Conservation (phyloP, 148 eudicot genomes). For the Rhododendron ferrugineum region DNA sequence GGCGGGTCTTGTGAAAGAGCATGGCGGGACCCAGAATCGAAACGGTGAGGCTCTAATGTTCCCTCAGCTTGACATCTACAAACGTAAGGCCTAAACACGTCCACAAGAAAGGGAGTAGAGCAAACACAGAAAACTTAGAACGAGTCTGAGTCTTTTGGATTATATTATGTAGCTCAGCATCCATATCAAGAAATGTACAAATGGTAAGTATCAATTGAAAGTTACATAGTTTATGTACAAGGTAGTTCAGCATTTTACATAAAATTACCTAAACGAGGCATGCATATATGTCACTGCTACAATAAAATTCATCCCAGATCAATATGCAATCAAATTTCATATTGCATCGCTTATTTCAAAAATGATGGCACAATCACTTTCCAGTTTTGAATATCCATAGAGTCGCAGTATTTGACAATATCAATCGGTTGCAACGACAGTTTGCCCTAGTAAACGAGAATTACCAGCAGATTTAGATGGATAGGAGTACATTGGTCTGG, state of each 20-base stretch:
- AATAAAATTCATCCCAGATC: background rate
- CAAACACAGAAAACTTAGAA: background rate
- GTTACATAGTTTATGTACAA: background rate
- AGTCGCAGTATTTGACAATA: background rate
- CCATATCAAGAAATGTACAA: background rate
- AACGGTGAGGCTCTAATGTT: background rate
- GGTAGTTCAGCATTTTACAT: background rate
- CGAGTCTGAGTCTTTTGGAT: background rate
- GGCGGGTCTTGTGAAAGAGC: background rate
- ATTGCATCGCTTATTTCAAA: background rate
- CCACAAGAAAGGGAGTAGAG: background rate
- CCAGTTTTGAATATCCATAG: background rate
- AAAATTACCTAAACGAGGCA: background rate
- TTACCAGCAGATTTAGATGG: slow-evolving; percentile 96
- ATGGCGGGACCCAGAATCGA: background rate
- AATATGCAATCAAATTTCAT: background rate
- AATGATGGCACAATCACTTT: background rate
- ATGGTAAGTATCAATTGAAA: background rate
- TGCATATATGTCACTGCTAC: background rate
- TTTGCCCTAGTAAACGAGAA: background rate
- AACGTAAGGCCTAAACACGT: background rate
- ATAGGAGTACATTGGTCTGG: slow-evolving; percentile 73
- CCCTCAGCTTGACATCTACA: background rate
- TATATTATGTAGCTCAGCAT: background rate
- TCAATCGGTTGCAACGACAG: background rate